phyloP scores from a whole-genome alignment of 108 stramenopile species.

The Nannochloropsis oceanica region DNA sequence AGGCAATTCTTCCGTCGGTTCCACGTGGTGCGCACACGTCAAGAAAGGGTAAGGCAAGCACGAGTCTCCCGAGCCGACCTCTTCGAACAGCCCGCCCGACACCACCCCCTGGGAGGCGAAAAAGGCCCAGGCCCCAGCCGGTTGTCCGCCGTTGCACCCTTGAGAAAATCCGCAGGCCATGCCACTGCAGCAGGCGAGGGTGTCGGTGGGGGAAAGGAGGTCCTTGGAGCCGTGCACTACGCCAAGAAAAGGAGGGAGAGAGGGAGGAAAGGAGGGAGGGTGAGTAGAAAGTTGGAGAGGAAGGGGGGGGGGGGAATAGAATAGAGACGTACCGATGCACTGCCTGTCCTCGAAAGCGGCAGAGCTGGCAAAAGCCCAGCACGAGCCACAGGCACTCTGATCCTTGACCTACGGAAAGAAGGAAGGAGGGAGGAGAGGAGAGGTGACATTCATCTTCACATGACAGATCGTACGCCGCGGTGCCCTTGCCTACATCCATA shows the following conservation, averaged over 20 bases:
- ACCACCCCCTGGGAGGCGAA: conserved; percentile 41
- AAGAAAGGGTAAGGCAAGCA: conserved; percentile 42
- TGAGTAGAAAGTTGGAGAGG: no score
- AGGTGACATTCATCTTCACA: no score
- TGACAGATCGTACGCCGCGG: no score
- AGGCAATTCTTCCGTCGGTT: conserved; percentile 35
- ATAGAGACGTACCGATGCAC: no score
- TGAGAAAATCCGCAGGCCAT: conserved; percentile 12
- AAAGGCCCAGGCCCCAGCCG: conserved; percentile 41
- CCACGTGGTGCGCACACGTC: conserved; percentile 50
- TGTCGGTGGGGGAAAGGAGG: conserved; percentile 8
- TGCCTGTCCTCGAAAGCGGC: conserved; percentile 46
- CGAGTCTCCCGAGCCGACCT: conserved; percentile 14
- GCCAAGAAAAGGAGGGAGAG: no score
- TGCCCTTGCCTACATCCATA: no score
- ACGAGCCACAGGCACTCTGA: conserved; percentile 45
- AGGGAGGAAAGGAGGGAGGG: no score
- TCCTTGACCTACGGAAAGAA: no score
- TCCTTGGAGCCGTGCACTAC: not conserved
- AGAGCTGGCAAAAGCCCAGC: conserved; percentile 48
- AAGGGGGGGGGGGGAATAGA: no score
- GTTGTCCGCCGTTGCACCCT: conserved; percentile 53
- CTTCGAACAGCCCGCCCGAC: conserved; percentile 39
- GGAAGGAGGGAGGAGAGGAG: no score
- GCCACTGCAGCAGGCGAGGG: not conserved